Base-by-base conservation (phyloP, 148 eudicot genomes). In the Nepenthes mirabilis region DNA sequence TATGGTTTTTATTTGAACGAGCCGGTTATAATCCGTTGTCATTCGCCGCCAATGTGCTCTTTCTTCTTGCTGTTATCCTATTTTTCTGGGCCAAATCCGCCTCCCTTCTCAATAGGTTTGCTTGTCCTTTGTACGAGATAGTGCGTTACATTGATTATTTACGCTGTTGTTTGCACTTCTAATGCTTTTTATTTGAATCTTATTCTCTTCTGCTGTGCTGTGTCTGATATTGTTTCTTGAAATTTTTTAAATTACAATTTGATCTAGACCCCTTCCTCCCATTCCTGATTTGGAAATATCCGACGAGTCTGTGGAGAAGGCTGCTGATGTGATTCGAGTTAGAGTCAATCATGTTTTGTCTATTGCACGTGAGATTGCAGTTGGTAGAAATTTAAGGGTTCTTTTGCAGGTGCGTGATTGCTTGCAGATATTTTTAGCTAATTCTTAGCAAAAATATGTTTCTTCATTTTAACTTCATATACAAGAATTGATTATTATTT, bases 21-120 rank as follows among this genome's bases (percentile, higher is more conserved):
- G 91, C 79, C 36, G 99, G 91, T 62, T 84, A 86, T 63, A 88
- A 78, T 65, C 55, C 82, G 14, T 58, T 88, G 50, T 73, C 91
- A 14, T 88, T 93, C 47, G 14, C 74, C 6, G 70, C 91, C 1
- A 86, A 84, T 76, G 85, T 79, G 57, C 71, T 93, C 34, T 68
- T 88, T 70, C 86, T 88, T 33, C 80, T 83, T 57, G 89, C 86
- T 57, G 58, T 63, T 33, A 82, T 93, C 65, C 83, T 93, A 69
- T 93, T 91, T 75, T 77, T 86, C 60, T 93, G 98, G 98, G 96
- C 87, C 23, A 93, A 93, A 80, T 83, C 96, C 33, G 98, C 98
- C 61, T 72, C 91, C 37, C 82, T 88, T 65, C 94, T 93, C 52
- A 88, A 86, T 61, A 83, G 98, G 98, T 91, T 66, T 36, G 49